Base-by-base conservation (phyloP, 169 alveolate genomes). In the Theileria annulata region DNA sequence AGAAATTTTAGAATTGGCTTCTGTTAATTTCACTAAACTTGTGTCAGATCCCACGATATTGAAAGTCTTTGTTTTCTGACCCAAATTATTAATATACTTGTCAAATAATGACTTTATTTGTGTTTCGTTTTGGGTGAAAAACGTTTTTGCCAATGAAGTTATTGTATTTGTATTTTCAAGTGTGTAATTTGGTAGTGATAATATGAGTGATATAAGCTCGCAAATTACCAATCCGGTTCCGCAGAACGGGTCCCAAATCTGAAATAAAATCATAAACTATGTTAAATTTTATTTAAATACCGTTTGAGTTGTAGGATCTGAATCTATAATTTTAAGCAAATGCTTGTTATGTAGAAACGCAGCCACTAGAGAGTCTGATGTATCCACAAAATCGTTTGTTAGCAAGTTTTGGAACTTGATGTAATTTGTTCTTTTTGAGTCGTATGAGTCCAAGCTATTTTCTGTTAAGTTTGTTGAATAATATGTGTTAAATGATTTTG, bases 221-320 rank as follows among this genome's bases (percentile, higher is more conserved):
- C 81, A 31, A 17, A 70, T 60, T 10, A 84, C 49, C 0, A 71
- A 54, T 12, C 90, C 90, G 82, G 77, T 84, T 8, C 85, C 87
- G 28, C 90, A 84, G 56, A 84, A 84, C 27, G 90, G 90, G 33
- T 77, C 78, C 90, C 90, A 84, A 12, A 84, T 59, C 88, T 81
- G 47, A 49, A 23, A 66, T 25, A 23, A 37, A 25, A 35, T 35
- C 3, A 35, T 35, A 8, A 35, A 35, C 47, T 35, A 8, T 5
- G 47, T 35, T 13, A 60, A 25, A 12, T 33, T 9, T 71, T 10
- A 56, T 17, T 8, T n/a, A 19, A 2, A 1, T 23, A 49, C 15
- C 49, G 74, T 8, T 33, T 21, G 37, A 67, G 30, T 3, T 27
- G 19, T 48, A 3, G 58, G n/a, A 23, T 71, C 68, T 3, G 51